Conservation (phyloP, 2,329 filamentous ascomycete species). For the Biscogniauxia sp. region DNA sequence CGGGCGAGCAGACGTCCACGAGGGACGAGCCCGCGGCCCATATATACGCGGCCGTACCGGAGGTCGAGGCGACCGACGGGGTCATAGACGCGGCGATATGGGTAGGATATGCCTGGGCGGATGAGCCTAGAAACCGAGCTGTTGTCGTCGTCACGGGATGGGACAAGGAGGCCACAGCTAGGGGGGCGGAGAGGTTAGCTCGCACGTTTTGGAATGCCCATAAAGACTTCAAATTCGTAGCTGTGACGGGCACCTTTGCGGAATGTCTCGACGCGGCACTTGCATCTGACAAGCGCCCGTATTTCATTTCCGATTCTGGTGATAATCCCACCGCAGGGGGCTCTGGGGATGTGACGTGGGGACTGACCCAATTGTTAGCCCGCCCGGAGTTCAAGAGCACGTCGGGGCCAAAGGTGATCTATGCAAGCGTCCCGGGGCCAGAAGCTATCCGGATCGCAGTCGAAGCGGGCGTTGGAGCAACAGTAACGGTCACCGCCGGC, state of each 20-base stretch:
- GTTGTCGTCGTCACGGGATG: constrained; percentile 51
- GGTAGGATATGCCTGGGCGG: constrained; percentile 57
- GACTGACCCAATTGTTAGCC: constrained; percentile 42
- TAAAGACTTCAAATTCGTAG: constrained; percentile 49
- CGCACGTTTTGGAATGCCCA: constrained; percentile 46
- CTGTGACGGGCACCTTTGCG: constrained; percentile 45
- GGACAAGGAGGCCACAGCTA: constrained; percentile 38
- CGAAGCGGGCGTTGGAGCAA: constrained; percentile 44
- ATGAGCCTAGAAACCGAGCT: constrained; percentile 51
- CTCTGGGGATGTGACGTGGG: constrained; percentile 53
- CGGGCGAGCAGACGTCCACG: constrained; percentile 55
- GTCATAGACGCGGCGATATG: constrained; percentile 52
- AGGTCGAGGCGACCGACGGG: constrained; percentile 38
- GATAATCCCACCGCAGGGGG: constrained; percentile 56
- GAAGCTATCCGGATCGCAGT: constrained; percentile 41
- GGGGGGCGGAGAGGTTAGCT: constrained; percentile 45
- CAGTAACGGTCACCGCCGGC: constrained; percentile 49
- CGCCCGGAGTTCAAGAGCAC: constrained; percentile 42
- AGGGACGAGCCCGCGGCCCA: constrained; percentile 49
- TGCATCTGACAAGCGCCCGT: constrained; percentile 39
- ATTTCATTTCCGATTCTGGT: constrained; percentile 54
- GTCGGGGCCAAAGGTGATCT: constrained; percentile 44
- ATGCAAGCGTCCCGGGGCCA: constrained; percentile 50
- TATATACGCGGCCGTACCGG: constrained; percentile 47
- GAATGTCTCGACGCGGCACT: constrained; percentile 48